phyloP scores from a whole-genome alignment of 139 green algal genomes.

The Tetraselmis chui region DNA sequence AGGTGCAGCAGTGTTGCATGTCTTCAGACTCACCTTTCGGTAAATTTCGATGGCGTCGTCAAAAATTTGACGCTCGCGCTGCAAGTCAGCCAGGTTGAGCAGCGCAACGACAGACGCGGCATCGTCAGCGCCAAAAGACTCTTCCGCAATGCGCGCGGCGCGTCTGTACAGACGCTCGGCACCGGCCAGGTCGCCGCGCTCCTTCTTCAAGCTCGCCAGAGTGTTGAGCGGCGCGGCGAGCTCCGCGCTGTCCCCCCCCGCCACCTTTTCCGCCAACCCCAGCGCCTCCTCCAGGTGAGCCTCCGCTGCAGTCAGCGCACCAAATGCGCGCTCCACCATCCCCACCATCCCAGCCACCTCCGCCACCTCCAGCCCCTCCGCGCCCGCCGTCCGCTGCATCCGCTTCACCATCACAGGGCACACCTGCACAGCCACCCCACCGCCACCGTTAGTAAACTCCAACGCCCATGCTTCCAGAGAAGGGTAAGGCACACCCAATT shows the following conservation, averaged over 20 bases:
- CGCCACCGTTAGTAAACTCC: no score
- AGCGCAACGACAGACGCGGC: neutral
- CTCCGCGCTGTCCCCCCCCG: neutral
- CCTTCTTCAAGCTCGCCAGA: neutral
- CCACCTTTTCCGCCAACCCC: neutral
- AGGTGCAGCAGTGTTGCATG: no score
- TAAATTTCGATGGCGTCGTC: neutral
- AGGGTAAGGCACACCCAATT: no score
- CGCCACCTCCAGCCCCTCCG: neutral
- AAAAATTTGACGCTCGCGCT: neutral
- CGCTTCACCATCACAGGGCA: neutral
- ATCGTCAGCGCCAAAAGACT: neutral
- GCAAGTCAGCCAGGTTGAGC: neutral
- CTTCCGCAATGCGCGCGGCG: neutral
- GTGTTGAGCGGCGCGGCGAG: neutral
- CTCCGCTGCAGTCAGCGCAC: neutral
- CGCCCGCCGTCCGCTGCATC: neutral
- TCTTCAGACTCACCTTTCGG: no score
- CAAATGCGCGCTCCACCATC: neutral
- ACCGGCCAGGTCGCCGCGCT: neutral
- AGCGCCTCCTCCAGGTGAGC: neutral
- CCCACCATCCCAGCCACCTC: neutral
- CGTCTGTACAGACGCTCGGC: neutral
- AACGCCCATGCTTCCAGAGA: no score
- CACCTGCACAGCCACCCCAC: no score